Evolutionary conservation across 2,329 filamentous ascomycete genomes (phyloP), one percentile per base, ranked within the genome.

Genomic region (Cordyceps fumosorosea): DNA sequence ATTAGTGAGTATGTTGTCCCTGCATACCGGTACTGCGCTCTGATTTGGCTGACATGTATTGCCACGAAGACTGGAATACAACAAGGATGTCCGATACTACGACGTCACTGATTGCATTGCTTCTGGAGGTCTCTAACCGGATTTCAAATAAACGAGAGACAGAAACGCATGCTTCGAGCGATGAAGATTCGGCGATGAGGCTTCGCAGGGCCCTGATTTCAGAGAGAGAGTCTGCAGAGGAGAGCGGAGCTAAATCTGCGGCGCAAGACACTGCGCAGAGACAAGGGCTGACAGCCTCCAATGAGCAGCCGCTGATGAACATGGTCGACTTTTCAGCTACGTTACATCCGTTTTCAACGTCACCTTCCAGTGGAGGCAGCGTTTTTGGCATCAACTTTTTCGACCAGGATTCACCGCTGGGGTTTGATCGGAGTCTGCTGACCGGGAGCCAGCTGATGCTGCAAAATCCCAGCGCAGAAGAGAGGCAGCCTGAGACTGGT

Each of bases 121-220:
- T 78, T 0, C 63, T 67, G 5, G 72, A 75, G 22, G 75, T 78
- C 6, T 73, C 75, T 0, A 65, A 67, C 5, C 69, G 76, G n/a
- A 42, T 52, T n/a, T 77, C 74, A 74, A 71, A 70, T 53, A 73
- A 74, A 5, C 64, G 66, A 16, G 65, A 66, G 8, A 64, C 63
- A n/a, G 22, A 51, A 14, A 51, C 56, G 14, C 42, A 42, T 5
- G 7, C 6, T 14, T 5, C 8, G 11, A 51, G 29, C 22, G 18
- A 20, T 3, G 32, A 69, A 29, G 75, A 73, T 60, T 64, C 76
- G 8, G 74, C 75, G 1, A 71, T 71, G 8, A 73, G 73, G 52
- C 74, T 76, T 58, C 72, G 73, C 0, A 61, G 62, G 2, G 67
- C 72, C 5, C 67, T 77, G 5, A 29, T 55, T 3, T 18, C 47